Evolutionary conservation across 2,329 filamentous ascomycete species (phyloP), one percentile per base, ranked within the genome.

Genomic region (Cordyceps militaris): DNA sequence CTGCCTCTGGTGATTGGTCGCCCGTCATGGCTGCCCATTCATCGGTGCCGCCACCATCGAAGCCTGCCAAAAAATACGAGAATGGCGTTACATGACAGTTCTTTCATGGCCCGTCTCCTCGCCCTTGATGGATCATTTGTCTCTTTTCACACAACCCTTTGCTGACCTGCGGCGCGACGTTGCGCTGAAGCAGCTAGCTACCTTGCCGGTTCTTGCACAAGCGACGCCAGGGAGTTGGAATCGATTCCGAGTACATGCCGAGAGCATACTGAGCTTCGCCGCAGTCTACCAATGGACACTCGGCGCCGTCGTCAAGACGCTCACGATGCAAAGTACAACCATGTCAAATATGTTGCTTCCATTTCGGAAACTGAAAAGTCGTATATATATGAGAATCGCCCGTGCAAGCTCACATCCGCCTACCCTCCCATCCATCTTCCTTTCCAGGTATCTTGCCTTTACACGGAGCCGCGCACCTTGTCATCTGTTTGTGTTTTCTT

Each of bases 321-420:
- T n/a, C 11, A 40, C 10, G 5, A 19, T 8, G 7, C 5, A 3
- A 21, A 13, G 8, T 11, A 16, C 14, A 8, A 11, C 16, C 34
- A 40, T 42, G 52, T n/a, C 36, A n/a, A 23, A 50, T 56, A 43
- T 56, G 54, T 50, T 32, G 26, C 49, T 50, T 50, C 34, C 43
- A 38, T 19, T 43, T 19, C 19, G 36, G 34, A 26, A 28, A 46
- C 13, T 46, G 28, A 21, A 52, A 43, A 34, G n/a, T 28, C 21
- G 36, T 59, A 58, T 54, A 54, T 58, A 53, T 43, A 58, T 21
- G 42, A 50, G 40, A 50, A 16, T n/a, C 9, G 14, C 16, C 5
- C 21, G n/a, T 42, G 51, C 28, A n/a, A 21, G 19, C 16, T 5
- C 16, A 14, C 36, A 38, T 11, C 7, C 6, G 26, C 2, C n/a